Base-by-base conservation (phyloP, 2,329 filamentous ascomycete genomes). In the Fusarium sp. region DNA sequence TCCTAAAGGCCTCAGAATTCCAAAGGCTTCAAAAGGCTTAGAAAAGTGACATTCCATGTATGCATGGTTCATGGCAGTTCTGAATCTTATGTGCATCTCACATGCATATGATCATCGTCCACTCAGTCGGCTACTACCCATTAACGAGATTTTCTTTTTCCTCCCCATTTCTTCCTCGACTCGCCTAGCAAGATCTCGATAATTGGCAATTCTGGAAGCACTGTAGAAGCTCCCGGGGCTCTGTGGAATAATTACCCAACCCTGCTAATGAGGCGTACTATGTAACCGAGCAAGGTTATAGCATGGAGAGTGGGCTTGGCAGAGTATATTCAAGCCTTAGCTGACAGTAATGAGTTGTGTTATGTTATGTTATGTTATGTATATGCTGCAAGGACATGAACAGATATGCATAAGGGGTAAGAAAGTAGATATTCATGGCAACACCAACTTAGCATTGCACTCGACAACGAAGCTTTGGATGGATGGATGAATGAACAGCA, bases 201-300 rank as follows among this genome's bases (percentile, higher is more conserved):
- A 56, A 53, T 32, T 55, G 22, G 56, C 45, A 61, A 62, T 68
- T 68, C 66, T 68, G 65, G 65, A 68, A 68, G 40, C 44, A 40
- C 33, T 53, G 45, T 67, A 41, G 65, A 63, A 67, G 57, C 57
- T 41, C 40, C 60, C 41, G 44, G 53, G 40, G 27, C 47, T 57
- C 43, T 45, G 35, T 68, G 55, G 55, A 66, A 37, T 48, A 54
- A 66, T 35, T 45, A 54, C 35, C 22, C 48, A n/a, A 45, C 65
- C 65, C 56, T 68, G 65, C 30, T 56, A 41, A 68, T 61, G 62
- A 68, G 65, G 55, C 65, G 53, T 60, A 47, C 48, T 35, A 53
- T 47, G 20, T 19, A 47, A 58, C 37, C 40, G 60, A 23, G 25
- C 57, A 62, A 53, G 56, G 60, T 25, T 47, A 68, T 68, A 68